A percentile compares a stretch with the other conserved stretches of the same genome.
Conservation (phyloP, 495 filamentous ascomycete genomes). For the Alectoria sarmentosa region DNA sequence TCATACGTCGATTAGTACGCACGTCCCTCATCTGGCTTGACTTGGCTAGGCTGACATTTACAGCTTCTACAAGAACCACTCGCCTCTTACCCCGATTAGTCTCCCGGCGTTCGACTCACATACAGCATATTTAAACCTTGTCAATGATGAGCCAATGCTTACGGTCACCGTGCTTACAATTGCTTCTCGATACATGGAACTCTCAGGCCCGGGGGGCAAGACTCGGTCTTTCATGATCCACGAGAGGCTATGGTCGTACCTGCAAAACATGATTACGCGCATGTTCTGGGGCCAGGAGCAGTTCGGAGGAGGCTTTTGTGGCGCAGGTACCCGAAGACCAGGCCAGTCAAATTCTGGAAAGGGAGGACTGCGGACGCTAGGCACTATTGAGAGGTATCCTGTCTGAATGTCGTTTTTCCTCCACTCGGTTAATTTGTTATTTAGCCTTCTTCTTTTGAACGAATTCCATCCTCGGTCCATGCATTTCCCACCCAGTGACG, state of each 20-base stretch:
- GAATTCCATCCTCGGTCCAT: constrained; percentile 95
- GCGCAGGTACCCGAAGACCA: constrained; percentile 55
- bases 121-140: constrained; percentile 62
- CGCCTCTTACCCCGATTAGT: constrained; percentile 85
- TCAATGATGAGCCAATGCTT: constrained; percentile 86
- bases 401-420: too few relatives aligned
- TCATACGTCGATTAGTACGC: constrained; percentile 85
- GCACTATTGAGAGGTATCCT: constrained; percentile 68
- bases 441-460: constrained; percentile 73
- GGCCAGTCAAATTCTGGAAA: constrained; percentile 45
- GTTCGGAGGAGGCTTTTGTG: constrained; percentile 80
- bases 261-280: constrained; percentile 87
- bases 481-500: constrained; percentile 88
- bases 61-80: constrained; percentile 84
- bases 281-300: constrained; percentile 95
- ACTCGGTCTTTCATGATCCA: constrained; percentile 88
- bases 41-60: constrained; percentile 21
- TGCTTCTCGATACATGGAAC: constrained; percentile 73
- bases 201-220: constrained; percentile 70
- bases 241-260: constrained; percentile 90
- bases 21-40: constrained; percentile 7
- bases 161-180: constrained; percentile 86
- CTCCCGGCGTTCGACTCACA: constrained; percentile 74
- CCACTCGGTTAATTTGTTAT: neutral
- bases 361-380: constrained; percentile 79